phyloP scores from a whole-genome alignment of 345 rosid genomes.

The Eucalyptus dawsonii region DNA sequence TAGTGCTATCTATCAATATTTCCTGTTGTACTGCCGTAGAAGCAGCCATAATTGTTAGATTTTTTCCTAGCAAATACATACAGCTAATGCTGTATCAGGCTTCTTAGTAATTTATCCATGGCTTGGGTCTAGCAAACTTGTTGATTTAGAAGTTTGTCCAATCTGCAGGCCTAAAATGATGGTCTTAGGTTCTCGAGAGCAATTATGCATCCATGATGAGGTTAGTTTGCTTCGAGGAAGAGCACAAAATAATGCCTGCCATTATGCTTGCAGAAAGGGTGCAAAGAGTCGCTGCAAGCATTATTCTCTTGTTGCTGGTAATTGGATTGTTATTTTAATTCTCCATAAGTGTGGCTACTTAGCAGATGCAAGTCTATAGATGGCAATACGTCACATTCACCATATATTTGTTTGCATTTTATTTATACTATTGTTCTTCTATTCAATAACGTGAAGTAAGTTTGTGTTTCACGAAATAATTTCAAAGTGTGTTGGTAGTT shows the following conservation, averaged over 20 bases:
- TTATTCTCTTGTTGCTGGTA: slow-evolving; percentile 37
- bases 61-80: background rate
- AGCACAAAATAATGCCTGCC: slow-evolving; percentile 84
- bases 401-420: background rate
- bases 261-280: slow-evolving; percentile 48
- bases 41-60: background rate
- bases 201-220: slow-evolving; percentile 76
- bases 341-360: background rate
- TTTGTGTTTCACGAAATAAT: background rate
- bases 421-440: background rate
- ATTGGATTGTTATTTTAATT: background rate
- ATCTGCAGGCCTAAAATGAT: slow-evolving; percentile 86
- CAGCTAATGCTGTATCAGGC: background rate
- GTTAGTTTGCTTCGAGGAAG: slow-evolving; percentile 79
- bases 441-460: background rate
- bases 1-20: background rate
- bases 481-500: background rate
- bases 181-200: slow-evolving; percentile 88
- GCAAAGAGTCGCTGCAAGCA: slow-evolving; percentile 46
- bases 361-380: background rate
- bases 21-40: background rate
- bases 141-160: background rate
- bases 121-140: background rate
- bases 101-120: background rate
- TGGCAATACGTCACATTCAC: background rate